Evolutionary conservation across 2,329 filamentous ascomycete genomes (phyloP), one percentile per base, ranked within the genome.

Genomic region (Fusarium chaquense): DNA sequence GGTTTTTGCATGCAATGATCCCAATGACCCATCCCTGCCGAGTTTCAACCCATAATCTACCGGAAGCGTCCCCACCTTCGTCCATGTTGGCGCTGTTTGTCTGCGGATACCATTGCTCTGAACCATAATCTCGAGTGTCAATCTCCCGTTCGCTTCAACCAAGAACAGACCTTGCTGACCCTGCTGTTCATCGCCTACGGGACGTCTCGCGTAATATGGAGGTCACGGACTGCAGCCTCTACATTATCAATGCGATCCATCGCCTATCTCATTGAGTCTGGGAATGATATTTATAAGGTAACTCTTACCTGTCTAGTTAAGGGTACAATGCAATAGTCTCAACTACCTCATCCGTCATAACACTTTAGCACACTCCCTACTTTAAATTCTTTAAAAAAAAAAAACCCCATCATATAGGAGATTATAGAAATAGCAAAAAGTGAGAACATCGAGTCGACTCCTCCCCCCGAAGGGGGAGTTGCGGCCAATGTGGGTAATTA

Each of bases 31-130:
- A 43, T 67, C 46, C 56, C 38, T 71, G 63, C 62, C 50, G 28
- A 47, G 58, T 38, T 56, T 46, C 35, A 52, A 41, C 30, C 35
- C 53, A 38, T 22, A 43, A 54, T 58, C 54, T 58, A 63, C 72
- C 69, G 65, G 72, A 73, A 60, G 56, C 41, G 36, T 64, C 62
- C 69, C 67, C 62, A 71, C 45, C 52, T 41, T 62, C 41, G 53
- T 33, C 62, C 58, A 67, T 59, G 18, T 58, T 51, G 18, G 60
- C 64, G 60, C 62, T 54, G 57, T 65, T 52, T 35, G 45, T 64
- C 54, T 70, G 63, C 62, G 52, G 58, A 65, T 65, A 68, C 63
- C 55, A 32, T 30, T 57, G 35, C 24, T 45, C 24, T 52, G 58
- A 58, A 62, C 44, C 53, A 22, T 51, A 62, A 57, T 71, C 55